A percentile compares a stretch with the other conserved stretches of the same genome.
These are phyloP conservation scores for Aspergillus quadrilineatus DNA, from an alignment of 2,329 filamentous ascomycete genomes.

Conservation along the genomic window DNA sequence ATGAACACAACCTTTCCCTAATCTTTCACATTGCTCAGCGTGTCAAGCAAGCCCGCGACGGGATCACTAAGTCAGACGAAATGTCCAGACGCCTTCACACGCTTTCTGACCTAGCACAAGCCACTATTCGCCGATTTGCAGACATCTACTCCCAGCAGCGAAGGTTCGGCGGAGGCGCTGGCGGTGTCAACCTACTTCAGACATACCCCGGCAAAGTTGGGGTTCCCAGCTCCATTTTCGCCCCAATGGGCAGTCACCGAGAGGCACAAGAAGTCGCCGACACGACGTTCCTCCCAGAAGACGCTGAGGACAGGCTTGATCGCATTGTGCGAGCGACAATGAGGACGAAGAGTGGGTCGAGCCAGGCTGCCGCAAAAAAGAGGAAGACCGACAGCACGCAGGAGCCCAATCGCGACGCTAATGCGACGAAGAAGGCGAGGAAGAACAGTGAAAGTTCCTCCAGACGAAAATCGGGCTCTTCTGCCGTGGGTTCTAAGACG, in stretches of 20 bases:
- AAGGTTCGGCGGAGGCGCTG: constrained; percentile 42
- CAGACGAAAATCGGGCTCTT: constrained; percentile 37
- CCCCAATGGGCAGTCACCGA: constrained; percentile 70
- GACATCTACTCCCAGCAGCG: constrained; percentile 74
- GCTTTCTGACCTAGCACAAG: constrained; percentile 81
- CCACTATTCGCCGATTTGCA: constrained; percentile 79
- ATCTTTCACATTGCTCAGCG: constrained; percentile 91
- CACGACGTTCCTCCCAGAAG: constrained; percentile 78
- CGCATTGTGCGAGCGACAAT: constrained; percentile 68
- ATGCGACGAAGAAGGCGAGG: constrained; percentile 31
- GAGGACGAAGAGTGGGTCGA: constrained; percentile 54
- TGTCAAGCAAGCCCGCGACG: constrained; percentile 85
- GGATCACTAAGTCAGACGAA: constrained; percentile 58
- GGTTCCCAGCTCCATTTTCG: constrained; percentile 76
- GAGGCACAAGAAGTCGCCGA: constrained; percentile 81
- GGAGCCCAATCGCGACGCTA: constrained; percentile 26
- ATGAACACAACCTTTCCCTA: constrained; percentile 79
- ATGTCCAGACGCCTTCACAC: constrained; percentile 66
- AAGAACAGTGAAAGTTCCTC: constrained; percentile 35
- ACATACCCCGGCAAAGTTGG: constrained; percentile 78
- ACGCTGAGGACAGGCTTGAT: constrained; percentile 73
- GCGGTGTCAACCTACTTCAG: constrained; percentile 62
- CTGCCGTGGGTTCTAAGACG: constrained; percentile 30
- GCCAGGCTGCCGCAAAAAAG: constrained; percentile 37
- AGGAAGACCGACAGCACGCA: constrained; percentile 39